Conservation (phyloP, 2,329 filamentous ascomycete species). For the Canariomyces notabilis region DNA sequence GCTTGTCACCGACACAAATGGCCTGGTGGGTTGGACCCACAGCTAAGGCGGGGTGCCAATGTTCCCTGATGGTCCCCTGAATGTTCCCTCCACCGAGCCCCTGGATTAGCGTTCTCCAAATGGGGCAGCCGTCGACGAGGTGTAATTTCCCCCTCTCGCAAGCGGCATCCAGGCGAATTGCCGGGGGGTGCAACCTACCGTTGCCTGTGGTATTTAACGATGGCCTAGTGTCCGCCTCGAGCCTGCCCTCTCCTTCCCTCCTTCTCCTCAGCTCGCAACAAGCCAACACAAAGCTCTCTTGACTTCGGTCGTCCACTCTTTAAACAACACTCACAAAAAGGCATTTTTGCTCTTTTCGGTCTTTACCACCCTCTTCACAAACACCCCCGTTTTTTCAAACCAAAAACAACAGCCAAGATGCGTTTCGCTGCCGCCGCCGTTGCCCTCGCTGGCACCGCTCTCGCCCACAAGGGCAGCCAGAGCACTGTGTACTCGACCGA, state of each 20-base stretch:
- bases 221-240: conserved; percentile 18
- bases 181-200: no score
- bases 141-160: conserved; percentile 24
- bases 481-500: conserved; percentile 53
- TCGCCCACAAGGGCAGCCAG: conserved; percentile 29
- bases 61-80: conserved; percentile 3
- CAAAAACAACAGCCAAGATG: conserved; percentile 48
- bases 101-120: conserved; percentile 27
- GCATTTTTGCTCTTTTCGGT: conserved; percentile 29
- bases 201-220: conserved; percentile 34
- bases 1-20: no score
- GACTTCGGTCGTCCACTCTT: conserved; percentile 42
- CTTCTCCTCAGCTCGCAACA: conserved; percentile 33
- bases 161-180: conserved; percentile 1
- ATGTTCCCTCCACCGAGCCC: conserved; percentile 27
- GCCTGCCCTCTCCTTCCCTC: conserved; percentile 20
- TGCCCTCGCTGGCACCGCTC: conserved; percentile 44
- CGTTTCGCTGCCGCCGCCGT: conserved; percentile 52
- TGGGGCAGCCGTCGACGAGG: conserved; percentile 19
- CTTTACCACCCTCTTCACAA: conserved; percentile 21
- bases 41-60: conserved; percentile 18
- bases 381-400: conserved; percentile 18
- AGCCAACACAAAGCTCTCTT: conserved; percentile 32
- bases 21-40: conserved; percentile 11
- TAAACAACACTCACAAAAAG: conserved; percentile 27